These are phyloP conservation scores for Theobroma grandiflorum DNA, from an alignment of 441 rosid species.

Conservation along the genomic window DNA sequence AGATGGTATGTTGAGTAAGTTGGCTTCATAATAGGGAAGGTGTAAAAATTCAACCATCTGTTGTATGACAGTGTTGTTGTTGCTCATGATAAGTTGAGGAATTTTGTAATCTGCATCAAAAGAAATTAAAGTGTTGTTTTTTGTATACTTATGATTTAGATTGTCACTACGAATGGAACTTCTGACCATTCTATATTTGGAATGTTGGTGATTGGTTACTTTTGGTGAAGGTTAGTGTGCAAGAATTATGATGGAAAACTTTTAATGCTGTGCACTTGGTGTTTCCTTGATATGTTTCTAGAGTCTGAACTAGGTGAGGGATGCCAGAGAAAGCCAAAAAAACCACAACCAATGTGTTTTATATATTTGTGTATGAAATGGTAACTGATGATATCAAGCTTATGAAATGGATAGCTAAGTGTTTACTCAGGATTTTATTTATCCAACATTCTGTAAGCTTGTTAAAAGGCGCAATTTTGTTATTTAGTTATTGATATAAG, in stretches of 20 bases:
- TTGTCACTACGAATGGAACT: background rate
- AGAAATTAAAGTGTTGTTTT: background rate
- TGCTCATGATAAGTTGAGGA: background rate
- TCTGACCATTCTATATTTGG: background rate
- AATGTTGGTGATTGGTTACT: background rate
- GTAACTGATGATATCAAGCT: background rate
- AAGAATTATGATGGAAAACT: slow-evolving; percentile 13
- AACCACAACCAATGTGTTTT: background rate
- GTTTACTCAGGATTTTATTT: slow-evolving; percentile 5
- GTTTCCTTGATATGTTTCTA: background rate
- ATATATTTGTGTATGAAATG: background rate
- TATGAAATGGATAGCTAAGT: background rate
- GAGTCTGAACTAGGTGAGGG: background rate
- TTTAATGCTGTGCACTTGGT: background rate
- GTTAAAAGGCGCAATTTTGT: background rate
- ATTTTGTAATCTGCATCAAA: background rate
- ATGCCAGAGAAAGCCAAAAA: background rate
- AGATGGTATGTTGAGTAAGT: background rate
- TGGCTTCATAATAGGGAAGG: background rate
- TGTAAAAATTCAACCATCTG: background rate
- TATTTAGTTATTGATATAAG: background rate
- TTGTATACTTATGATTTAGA: background rate
- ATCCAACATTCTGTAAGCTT: background rate
- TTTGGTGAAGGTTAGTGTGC: background rate
- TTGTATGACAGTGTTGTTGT: background rate